Base-by-base conservation (phyloP, 192 early-diverging fungal genomes). In the Umbelopsis ramanniana region DNA sequence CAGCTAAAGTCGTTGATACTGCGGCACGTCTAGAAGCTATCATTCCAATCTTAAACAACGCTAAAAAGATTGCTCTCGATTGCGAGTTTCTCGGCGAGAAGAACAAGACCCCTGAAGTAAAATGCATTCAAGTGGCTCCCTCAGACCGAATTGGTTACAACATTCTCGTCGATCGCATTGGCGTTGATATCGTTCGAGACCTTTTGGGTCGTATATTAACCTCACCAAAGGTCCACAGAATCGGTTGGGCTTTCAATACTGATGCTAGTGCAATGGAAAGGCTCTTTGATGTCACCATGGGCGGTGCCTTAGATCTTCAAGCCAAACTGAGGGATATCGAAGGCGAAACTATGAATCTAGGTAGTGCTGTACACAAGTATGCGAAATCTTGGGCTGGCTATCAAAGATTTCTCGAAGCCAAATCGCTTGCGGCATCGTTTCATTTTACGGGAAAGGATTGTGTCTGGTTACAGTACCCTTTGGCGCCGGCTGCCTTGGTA, bases 61-160 rank as follows among this genome's bases (percentile, higher is more conserved):
- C 54, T 9, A 19, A 52, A 3, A 24, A 52, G 19, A 67, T 79
- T 46, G 69, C 72, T 19, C 0, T 80, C 9, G 79, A 80, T 54
- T 80, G 79, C 40, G 79, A 80, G 46, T 80, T 80, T 17, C 43
- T 74, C 52, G 43, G 55, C 17, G 38, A 47, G 9, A 76, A 76
- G 21, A 74, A 76, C 9, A 66, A 22, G 2, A 3, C 11, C 2
- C 74, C 79, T 22, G 47, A 55, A 50, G 63, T 80, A 11, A 76
- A 80, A 26, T 17, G 76, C n/a, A 29, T 80, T 15, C 79, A 80
- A 43, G 19, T 80, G 2, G 79, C 68, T 10, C 63, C 69, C 8
- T 80, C 79, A 12, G 40, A 37, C 1, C 48, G 40, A 0, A 40
- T 46, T 22, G 79, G 75, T 1, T 80, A 76, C 48, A 72, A 74